Conservation (phyloP, 2,329 filamentous ascomycete genomes). For the Penicillium paneum region DNA sequence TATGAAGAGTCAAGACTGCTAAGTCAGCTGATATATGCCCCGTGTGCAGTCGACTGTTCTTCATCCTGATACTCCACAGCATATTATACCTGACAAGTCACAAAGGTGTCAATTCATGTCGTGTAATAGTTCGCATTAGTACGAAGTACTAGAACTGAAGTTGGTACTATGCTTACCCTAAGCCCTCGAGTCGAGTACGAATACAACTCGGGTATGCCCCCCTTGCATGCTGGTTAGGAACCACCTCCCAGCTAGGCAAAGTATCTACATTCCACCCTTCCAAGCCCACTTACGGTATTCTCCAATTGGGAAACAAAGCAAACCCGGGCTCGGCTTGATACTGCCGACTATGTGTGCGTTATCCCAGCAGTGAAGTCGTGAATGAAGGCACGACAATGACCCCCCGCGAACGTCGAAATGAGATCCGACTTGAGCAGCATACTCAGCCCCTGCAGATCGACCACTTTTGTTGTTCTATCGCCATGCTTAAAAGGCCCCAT, state of each 20-base stretch:
- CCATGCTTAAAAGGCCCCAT: conserved; percentile 16
- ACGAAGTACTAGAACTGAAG: neutral
- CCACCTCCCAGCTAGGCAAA: neutral
- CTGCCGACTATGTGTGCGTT: neutral
- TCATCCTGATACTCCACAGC: too few species aligned
- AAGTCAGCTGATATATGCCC: too few species aligned
- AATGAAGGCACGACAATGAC: conserved; percentile 13
- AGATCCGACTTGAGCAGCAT: conserved; percentile 8
- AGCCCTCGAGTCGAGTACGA: neutral
- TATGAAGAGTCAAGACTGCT: too few species aligned
- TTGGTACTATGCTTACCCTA: neutral
- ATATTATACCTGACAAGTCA: neutral
- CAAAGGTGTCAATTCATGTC: neutral
- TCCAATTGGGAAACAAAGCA: neutral
- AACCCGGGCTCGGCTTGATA: neutral
- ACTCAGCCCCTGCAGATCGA: conserved; percentile 21
- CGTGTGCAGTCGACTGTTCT: too few species aligned
- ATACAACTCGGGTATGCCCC: conserved; percentile 10
- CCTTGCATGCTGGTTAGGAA: conserved; percentile 14
- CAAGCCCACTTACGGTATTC: conserved; percentile 12
- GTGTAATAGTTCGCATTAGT: too few species aligned
- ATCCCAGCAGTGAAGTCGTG: neutral
- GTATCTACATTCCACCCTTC: conserved; percentile 14
- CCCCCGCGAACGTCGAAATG: neutral
- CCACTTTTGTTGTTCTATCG: neutral